phyloP scores from a whole-genome alignment of 768 basidiomycete species.

The Xerocomellus intermedius region DNA sequence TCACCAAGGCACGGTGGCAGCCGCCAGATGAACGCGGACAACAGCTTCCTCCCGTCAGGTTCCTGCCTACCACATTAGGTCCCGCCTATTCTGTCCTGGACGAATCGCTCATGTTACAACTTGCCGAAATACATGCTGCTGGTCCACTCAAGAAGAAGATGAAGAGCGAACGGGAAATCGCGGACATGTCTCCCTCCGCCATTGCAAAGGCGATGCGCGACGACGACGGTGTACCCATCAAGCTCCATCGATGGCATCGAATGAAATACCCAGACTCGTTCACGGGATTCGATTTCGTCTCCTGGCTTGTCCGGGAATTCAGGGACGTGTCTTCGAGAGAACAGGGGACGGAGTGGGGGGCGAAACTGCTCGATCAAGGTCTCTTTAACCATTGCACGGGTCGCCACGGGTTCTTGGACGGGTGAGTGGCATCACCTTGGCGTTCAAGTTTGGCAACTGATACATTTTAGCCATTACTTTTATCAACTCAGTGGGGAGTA shows the following conservation, averaged over 20 bases:
- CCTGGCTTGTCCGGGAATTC: slow-evolving; percentile 91
- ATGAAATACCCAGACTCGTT: slow-evolving; percentile 77
- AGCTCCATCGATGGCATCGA: slow-evolving; percentile 82
- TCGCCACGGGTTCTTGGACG: slow-evolving; percentile 82
- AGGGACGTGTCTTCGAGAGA: slow-evolving; percentile 81
- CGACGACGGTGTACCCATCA: slow-evolving; percentile 80
- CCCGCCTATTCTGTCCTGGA: slow-evolving; percentile 81
- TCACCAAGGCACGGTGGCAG: slow-evolving; percentile 82
- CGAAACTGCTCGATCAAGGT: slow-evolving; percentile 73
- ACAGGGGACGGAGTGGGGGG: slow-evolving; percentile 78
- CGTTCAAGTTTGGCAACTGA: slow-evolving; percentile 3
- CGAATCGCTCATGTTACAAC: slow-evolving; percentile 70
- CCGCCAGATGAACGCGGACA: slow-evolving; percentile 41
- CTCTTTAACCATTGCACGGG: slow-evolving; percentile 82
- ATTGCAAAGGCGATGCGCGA: slow-evolving; percentile 86
- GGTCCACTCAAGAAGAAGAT: slow-evolving; percentile 78
- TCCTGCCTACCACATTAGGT: slow-evolving; percentile 82
- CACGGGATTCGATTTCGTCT: slow-evolving; percentile 85
- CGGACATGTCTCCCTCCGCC: slow-evolving; percentile 56
- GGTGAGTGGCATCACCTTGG: slow-evolving; percentile 46
- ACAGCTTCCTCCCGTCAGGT: slow-evolving; percentile 59
- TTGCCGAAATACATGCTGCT: slow-evolving; percentile 75
- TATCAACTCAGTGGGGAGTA: slow-evolving; percentile 82
- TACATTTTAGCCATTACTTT: slow-evolving; percentile 70
- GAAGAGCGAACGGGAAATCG: slow-evolving; percentile 73